Conservation (phyloP, 345 rosid genomes). For the Populus euphratica region DNA sequence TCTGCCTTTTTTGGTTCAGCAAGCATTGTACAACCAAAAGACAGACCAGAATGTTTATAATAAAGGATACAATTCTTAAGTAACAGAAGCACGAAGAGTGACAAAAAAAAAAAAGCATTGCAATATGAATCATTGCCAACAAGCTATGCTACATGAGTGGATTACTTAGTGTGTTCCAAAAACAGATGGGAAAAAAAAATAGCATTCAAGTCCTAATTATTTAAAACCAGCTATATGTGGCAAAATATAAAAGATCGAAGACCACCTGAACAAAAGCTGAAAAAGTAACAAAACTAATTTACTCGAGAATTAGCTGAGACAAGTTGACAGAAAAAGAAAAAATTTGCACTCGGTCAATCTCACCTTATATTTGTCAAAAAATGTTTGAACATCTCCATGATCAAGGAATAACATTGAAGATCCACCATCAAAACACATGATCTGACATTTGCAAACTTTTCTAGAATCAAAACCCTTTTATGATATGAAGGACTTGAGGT, state of each 20-base stretch:
- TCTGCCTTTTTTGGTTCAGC: not conserved
- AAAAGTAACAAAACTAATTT: not conserved
- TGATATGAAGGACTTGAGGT: not conserved
- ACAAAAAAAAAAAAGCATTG: not conserved
- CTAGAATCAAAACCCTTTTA: conserved; percentile 16
- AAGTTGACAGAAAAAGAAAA: not conserved
- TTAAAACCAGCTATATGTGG: not conserved
- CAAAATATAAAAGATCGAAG: too few species aligned
- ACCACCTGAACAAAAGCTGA: not conserved
- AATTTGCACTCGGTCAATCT: not conserved
- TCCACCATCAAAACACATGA: conserved; percentile 15
- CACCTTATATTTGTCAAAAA: conserved; percentile 18
- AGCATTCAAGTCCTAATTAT: not conserved
- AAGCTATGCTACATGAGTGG: not conserved
- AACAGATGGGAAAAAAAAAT: not conserved
- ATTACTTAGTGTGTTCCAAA: not conserved
- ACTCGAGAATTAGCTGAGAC: too few species aligned
- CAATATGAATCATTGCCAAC: not conserved
- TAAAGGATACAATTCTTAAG: not conserved
- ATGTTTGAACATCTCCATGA: conserved; percentile 15
- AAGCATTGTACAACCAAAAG: not conserved
- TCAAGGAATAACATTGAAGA: conserved; percentile 15
- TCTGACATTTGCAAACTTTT: conserved; percentile 7
- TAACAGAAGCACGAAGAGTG: not conserved
- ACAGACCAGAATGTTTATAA: not conserved